These are phyloP conservation scores for Ormosia semicastrata DNA, from an alignment of 306 rosid species.

Conservation along the genomic window DNA sequence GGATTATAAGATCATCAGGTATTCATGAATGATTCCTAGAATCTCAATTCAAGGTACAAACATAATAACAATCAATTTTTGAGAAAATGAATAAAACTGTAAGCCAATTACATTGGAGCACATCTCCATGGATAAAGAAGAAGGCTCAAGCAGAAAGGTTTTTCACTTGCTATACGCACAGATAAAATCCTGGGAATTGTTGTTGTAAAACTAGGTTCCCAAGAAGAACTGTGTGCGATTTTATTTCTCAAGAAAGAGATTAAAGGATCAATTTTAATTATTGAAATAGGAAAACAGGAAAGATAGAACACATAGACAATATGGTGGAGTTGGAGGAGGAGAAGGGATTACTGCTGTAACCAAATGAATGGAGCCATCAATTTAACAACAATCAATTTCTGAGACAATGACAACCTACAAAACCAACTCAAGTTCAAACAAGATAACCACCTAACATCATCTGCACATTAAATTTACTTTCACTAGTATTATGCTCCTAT, in stretches of 20 bases:
- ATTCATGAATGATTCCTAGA: background rate
- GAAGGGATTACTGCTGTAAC: background rate
- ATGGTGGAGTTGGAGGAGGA: background rate
- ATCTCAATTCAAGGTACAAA: background rate
- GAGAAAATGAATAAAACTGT: constrained; percentile 22
- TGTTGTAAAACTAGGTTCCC: constrained; percentile 31
- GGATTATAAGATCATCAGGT: background rate
- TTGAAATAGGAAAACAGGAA: background rate
- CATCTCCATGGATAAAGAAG: constrained; percentile 56
- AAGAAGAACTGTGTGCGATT: constrained; percentile 72
- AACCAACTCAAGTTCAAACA: background rate
- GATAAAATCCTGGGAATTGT: constrained; percentile 67
- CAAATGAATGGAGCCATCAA: background rate
- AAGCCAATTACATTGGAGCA: constrained; percentile 87
- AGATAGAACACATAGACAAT: background rate
- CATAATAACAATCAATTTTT: background rate
- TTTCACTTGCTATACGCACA: constrained; percentile 56
- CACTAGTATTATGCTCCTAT: background rate
- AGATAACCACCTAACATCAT: background rate
- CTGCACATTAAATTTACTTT: background rate
- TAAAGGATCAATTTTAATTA: too few species aligned
- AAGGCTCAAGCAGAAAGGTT: constrained; percentile 90
- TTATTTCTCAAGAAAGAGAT: background rate
- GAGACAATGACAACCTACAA: background rate
- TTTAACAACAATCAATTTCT: background rate